Conservation (phyloP, 768 basidiomycete species). For the Lactarius evosmus region DNA sequence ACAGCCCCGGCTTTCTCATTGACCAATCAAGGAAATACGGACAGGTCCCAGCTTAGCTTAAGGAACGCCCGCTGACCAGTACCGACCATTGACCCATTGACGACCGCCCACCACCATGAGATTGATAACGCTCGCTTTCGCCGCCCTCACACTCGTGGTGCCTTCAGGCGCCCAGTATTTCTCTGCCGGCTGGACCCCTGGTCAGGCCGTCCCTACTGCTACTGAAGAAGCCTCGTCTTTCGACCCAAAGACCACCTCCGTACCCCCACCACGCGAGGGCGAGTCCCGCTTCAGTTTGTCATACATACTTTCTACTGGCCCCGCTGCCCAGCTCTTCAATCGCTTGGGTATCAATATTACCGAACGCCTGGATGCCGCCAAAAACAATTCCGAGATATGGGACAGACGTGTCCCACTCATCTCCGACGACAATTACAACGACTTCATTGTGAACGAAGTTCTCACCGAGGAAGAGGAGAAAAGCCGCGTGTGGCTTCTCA, state of each 20-base stretch:
- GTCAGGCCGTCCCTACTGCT: slow-evolving; percentile 47
- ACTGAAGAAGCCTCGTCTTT: slow-evolving; percentile 27
- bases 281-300: slow-evolving; percentile 29
- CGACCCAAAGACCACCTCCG: slow-evolving; percentile 10
- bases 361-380: slow-evolving; percentile 43
- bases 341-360: slow-evolving; percentile 71
- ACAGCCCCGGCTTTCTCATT: neutral
- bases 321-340: slow-evolving; percentile 52
- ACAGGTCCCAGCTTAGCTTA: too few relatives aligned
- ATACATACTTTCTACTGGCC: slow-evolving; percentile 47
- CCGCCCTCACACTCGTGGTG: slow-evolving; percentile 30
- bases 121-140: slow-evolving; percentile 9
- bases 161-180: slow-evolving; percentile 65
- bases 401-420: slow-evolving; percentile 73
- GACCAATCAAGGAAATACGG: too few relatives aligned
- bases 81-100: neutral
- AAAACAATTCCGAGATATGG: slow-evolving; percentile 46
- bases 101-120: slow-evolving; percentile 14
- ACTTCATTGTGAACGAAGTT: slow-evolving; percentile 66
- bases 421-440: slow-evolving; percentile 77
- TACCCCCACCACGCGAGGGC: slow-evolving; percentile 6
- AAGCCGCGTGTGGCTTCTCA: slow-evolving; percentile 70
- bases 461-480: slow-evolving; percentile 59
- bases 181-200: slow-evolving; percentile 78
- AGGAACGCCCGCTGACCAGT: too few relatives aligned